Percentiles rank a stretch among this genome's conserved stretches.
phyloP scores from a whole-genome alignment of 441 rosid genomes.

The Bocquillonia castaneifolia region DNA sequence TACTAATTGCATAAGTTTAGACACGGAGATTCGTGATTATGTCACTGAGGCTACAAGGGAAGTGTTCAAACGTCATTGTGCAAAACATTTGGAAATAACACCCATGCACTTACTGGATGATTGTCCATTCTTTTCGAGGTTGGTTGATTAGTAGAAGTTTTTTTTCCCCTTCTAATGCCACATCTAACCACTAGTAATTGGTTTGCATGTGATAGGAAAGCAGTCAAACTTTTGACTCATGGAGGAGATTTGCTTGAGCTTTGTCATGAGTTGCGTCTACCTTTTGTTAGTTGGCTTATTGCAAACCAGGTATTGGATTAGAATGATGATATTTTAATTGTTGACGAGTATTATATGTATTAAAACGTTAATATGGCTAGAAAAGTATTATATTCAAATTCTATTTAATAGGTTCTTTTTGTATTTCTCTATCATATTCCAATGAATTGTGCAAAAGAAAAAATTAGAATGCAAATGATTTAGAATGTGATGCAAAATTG shows the following conservation, averaged over 20 bases:
- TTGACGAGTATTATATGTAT: background rate
- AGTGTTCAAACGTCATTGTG: conserved; percentile 80
- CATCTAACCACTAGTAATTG: conserved; percentile 27
- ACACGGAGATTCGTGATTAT: conserved; percentile 80
- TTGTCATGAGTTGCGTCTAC: conserved; percentile 81
- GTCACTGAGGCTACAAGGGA: conserved; percentile 71
- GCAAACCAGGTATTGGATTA: conserved; percentile 56
- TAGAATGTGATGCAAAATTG: too few relatives aligned
- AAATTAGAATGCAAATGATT: too few relatives aligned
- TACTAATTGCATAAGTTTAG: conserved; percentile 46
- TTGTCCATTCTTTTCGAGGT: conserved; percentile 64
- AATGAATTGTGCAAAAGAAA: too few relatives aligned
- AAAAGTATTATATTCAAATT: background rate
- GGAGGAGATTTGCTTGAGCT: conserved; percentile 96
- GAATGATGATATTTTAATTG: background rate
- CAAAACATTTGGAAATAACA: conserved; percentile 72
- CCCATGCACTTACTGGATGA: conserved; percentile 73
- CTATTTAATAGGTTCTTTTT: background rate
- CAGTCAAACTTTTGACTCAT: conserved; percentile 81
- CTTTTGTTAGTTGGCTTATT: conserved; percentile 72
- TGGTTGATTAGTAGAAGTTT: conserved; percentile 16
- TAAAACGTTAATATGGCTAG: background rate
- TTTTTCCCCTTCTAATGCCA: conserved; percentile 12
- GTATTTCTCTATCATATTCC: background rate
- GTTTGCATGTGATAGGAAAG: conserved; percentile 53